Conservation (phyloP, 2,329 filamentous ascomycete species). For the Pseudocercospora macadamiae region DNA sequence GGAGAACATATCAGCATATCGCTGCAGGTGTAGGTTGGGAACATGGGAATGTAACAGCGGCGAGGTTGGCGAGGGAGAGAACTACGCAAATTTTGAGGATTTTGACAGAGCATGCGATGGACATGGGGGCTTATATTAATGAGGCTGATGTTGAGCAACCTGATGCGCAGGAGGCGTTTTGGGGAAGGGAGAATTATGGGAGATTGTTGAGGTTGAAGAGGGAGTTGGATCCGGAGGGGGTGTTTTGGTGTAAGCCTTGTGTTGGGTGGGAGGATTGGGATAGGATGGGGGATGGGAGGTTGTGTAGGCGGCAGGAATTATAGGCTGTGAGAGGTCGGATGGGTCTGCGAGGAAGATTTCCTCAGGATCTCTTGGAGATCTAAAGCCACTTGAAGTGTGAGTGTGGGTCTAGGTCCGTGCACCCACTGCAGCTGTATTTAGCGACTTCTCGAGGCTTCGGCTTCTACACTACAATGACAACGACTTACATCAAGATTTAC, state of each 20-base stretch:
- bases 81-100: not conserved
- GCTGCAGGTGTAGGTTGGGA: not conserved
- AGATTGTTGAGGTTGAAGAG: not conserved
- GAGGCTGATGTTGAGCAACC: slow-evolving; percentile 4
- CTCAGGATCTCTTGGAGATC: no score
- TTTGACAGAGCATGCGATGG: not conserved
- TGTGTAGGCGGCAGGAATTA: not conserved
- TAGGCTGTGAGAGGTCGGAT: no score
- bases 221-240: not conserved
- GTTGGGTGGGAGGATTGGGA: slow-evolving; percentile 2
- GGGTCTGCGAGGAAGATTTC: no score
- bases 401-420: no score
- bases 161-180: not conserved
- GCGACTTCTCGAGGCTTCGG: no score
- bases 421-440: no score
- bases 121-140: not conserved
- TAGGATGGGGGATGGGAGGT: not conserved
- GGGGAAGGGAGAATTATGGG: not conserved
- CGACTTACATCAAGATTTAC: no score
- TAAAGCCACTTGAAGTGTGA: no score
- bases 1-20: not conserved
- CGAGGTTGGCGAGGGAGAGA: not conserved
- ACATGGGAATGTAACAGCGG: not conserved
- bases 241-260: slow-evolving; percentile 11
- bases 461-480: no score